Percentiles rank a stretch among this genome's conserved stretches.
Conservation (phyloP, 202 grass and related monocot species). For the Cymbopogon flexuosus region DNA sequence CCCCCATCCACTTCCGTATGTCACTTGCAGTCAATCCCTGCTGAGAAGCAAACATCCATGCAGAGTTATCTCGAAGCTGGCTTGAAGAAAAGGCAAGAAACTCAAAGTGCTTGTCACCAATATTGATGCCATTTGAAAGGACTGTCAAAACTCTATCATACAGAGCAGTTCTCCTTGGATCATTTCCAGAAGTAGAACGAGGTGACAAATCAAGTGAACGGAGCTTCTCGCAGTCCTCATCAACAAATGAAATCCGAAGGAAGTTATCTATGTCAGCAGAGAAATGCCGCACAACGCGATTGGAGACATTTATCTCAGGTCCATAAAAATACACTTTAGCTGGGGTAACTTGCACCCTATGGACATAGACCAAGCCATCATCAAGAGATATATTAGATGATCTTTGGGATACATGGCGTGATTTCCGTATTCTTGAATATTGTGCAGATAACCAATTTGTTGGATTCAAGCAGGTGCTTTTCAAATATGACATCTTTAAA, state of each 20-base stretch:
- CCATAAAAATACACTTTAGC: constrained; percentile 81
- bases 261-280: constrained; percentile 60
- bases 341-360: constrained; percentile 87
- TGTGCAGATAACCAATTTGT: constrained; percentile 57
- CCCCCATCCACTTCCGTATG: constrained; percentile 84
- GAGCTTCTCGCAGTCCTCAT: constrained; percentile 80
- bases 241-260: constrained; percentile 80
- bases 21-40: constrained; percentile 41
- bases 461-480: constrained; percentile 75
- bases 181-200: constrained; percentile 33
- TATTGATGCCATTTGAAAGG: constrained; percentile 66
- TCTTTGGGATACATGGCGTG: background rate
- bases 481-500: constrained; percentile 56
- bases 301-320: constrained; percentile 92
- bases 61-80: constrained; percentile 84
- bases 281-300: constrained; percentile 67
- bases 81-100: constrained; percentile 97
- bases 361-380: constrained; percentile 70
- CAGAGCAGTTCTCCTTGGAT: constrained; percentile 51
- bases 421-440: constrained; percentile 45
- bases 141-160: constrained; percentile 66
- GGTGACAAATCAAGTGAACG: constrained; percentile 66
- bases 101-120: constrained; percentile 76
- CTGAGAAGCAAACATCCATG: constrained; percentile 85
- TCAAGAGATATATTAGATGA: constrained; percentile 57